These are phyloP conservation scores for Abelmoschus esculentus DNA, from an alignment of 345 rosid species.

Conservation along the genomic window DNA sequence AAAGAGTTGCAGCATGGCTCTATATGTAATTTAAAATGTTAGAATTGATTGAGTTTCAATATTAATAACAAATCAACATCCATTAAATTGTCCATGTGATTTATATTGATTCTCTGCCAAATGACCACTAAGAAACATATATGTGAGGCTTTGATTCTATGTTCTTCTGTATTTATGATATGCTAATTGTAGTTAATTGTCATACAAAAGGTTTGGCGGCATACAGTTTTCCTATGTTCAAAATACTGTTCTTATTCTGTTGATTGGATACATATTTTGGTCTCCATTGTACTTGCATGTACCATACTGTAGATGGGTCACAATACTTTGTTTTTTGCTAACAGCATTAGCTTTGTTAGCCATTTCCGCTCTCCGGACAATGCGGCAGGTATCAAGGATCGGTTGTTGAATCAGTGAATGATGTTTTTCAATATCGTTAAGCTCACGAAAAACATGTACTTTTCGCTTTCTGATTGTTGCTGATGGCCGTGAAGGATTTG, in stretches of 20 bases:
- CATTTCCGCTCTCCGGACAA: background rate
- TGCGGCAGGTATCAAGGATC: background rate
- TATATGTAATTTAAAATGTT: conserved; percentile 67
- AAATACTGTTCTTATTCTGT: background rate
- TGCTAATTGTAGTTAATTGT: background rate
- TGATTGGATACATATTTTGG: background rate
- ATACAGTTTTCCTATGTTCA: too few relatives aligned
- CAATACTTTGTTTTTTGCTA: background rate
- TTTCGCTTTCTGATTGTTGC: background rate
- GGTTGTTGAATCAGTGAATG: background rate
- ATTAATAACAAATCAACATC: conserved; percentile 66
- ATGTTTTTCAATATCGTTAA: background rate
- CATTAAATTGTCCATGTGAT: conserved; percentile 23
- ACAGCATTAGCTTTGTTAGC: background rate
- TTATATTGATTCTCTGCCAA: conserved; percentile 1
- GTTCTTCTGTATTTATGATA: background rate
- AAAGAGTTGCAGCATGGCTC: conserved; percentile 57
- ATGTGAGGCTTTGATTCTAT: background rate
- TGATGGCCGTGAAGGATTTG: too few relatives aligned
- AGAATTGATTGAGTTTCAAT: conserved; percentile 63
- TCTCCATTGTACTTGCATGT: background rate
- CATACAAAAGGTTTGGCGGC: too few relatives aligned
- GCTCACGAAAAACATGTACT: background rate
- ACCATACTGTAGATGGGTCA: background rate
- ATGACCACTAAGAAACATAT: background rate